Base-by-base conservation (phyloP, 192 early-diverging fungal species). In the Linnemannia exigua region DNA sequence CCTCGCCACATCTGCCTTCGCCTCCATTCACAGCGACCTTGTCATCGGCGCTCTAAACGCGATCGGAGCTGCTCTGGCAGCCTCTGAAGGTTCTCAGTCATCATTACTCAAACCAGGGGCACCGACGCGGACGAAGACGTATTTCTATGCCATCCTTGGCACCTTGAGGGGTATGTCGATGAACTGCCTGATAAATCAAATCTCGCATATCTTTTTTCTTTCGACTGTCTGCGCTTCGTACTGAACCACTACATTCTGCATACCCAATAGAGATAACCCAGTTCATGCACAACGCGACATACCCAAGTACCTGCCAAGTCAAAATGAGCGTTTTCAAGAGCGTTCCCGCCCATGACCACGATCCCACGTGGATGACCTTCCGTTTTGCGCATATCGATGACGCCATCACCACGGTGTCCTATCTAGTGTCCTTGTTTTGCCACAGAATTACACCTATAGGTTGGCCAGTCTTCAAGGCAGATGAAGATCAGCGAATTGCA, bases 281-380 rank as follows among this genome's bases (percentile, higher is more conserved):
- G 36, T 80, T 58, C 19, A 80, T 28, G 63, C 20, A 9, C 16
- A 19, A 86, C 5, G 6, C 61, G 14, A 4, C n/a, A 36, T 84
- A 76, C n/a, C 84, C 77, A 11, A 54, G 70, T 51, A 61, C 76
- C 5, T 80, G 73, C 22, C 44, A 52, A 3, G 35, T 86, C 19
- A 75, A 74, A 36, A 79, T 79, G 78, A 79, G 72, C 25, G 41
- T 41, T 9, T 80, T 86, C 70, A 86, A 79, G 73, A 51, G 41
- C 22, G 14, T 11, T 5, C 9, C 50, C 8, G 9, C 11, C 17
- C 61, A 76, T 19, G 84, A 86, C 8, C 14, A n/a, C 22, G 84
- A 86, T n/a, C 77, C 78, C 3, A 33, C 50, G 0, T 86, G 84
- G 84, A 76, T 80, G 70, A 46, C 63, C 6, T 38, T 86, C 2